Base-by-base conservation (phyloP, 2,329 filamentous ascomycete genomes). In the Neopestalotiopsis rosae region DNA sequence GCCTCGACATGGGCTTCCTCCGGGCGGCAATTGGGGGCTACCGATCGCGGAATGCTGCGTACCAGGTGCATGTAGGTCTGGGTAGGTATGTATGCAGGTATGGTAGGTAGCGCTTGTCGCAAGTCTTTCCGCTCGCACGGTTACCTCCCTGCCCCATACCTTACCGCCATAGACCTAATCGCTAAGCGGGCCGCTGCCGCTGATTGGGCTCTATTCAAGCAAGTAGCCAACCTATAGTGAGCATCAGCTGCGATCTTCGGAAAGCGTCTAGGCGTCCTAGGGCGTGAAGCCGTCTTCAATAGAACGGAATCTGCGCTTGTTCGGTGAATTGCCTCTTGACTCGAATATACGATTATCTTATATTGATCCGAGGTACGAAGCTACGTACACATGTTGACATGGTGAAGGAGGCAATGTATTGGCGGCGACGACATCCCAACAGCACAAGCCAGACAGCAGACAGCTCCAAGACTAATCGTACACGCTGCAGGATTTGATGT, bases 61-160 rank as follows among this genome's bases (percentile, higher is more conserved):
- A 38, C 34, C 34, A 71, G 71, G 64, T 69, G 69, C 70, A 38
- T 38, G 34, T 38, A 56, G 49, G 57, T 59, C 30, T 59, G 57
- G n/a, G 34, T 38, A 38, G n/a, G 34, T 38, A 38, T 40, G 34
- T 34, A 24, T 61, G 9, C 14, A n/a, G 14, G 14, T 30, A 42
- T 59, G 59, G 32, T 17, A n/a, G 30, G 59, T 34, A 52, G 32
- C 28, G 59, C 59, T 62, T 30, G 32, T 34, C 28, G 32, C 28
- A n/a, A 38, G 69, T 69, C 73, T 73, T 74, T 28, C 74, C 74
- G 76, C 76, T 76, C 76, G 72, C 71, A 70, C 71, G 71, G 72
- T 70, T 67, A 71, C 69, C 67, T 71, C 69, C 67, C 70, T 68
- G 34, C 17, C 10, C 24, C 63, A n/a, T 34, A n/a, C 34, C 65